Evolutionary conservation across 2,329 filamentous ascomycete genomes (phyloP).

Genomic region (Thelonectria rubi): DNA sequence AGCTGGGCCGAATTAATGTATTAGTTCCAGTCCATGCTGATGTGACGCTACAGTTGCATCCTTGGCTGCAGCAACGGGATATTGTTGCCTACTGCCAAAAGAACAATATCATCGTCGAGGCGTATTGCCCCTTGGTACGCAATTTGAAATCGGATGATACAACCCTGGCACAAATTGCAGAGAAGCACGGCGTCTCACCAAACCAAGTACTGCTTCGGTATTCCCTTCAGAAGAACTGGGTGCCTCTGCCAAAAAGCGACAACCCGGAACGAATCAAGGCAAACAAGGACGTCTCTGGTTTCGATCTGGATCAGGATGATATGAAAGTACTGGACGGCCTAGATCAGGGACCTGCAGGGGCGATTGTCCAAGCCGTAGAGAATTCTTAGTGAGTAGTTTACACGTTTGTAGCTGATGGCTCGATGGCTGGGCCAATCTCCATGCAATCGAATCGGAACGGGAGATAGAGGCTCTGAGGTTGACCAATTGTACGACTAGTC

Average conservation of each 20-base stretch:
- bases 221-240: constrained; percentile 73
- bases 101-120: constrained; percentile 68
- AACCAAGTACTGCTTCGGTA: constrained; percentile 74
- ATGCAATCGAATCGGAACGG: too few relatives aligned
- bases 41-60: constrained; percentile 63
- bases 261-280: constrained; percentile 64
- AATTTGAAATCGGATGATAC: constrained; percentile 57
- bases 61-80: constrained; percentile 66
- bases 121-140: constrained; percentile 48
- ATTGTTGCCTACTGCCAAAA: constrained; percentile 70
- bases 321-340: constrained; percentile 51
- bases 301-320: constrained; percentile 64
- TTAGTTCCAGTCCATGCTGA: constrained; percentile 41
- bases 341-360: background rate
- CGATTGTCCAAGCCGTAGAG: background rate
- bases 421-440: too few relatives aligned
- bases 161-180: constrained; percentile 62
- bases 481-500: too few relatives aligned
- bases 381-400: background rate
- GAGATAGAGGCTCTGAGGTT: background rate
- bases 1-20: constrained; percentile 24
- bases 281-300: constrained; percentile 69
- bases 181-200: constrained; percentile 66
- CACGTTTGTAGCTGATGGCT: too few relatives aligned
- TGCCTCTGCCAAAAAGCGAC: constrained; percentile 73